phyloP scores from a whole-genome alignment of 345 rosid species.

The Cardiospermum halicacabum region DNA sequence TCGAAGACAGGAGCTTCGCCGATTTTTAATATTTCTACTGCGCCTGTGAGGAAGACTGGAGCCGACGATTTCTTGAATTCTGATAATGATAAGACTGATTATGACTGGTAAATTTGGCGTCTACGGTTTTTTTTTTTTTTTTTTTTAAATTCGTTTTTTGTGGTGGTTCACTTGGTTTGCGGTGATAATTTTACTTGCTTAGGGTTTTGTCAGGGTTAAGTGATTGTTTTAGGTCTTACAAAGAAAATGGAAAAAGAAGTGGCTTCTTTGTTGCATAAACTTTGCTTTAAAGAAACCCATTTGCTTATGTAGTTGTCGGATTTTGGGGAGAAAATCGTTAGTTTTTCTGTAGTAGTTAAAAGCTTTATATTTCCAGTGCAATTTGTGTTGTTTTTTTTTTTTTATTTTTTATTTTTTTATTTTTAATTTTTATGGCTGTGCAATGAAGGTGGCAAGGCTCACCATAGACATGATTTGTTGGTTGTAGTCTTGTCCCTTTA shows the following conservation, averaged over 20 bases:
- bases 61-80: constrained; percentile 93
- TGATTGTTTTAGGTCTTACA: neutral
- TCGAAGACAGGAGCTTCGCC: constrained; percentile 80
- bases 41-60: constrained; percentile 44
- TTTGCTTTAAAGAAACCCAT: neutral
- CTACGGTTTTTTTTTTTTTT: neutral
- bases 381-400: neutral
- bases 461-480: neutral
- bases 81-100: constrained; percentile 88
- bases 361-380: neutral
- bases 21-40: constrained; percentile 65
- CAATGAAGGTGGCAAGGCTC: neutral
- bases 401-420: too few species aligned
- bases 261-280: neutral
- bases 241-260: neutral
- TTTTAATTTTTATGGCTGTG: too few species aligned
- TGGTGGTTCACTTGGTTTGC: neutral
- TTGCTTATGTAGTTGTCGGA: neutral
- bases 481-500: too few species aligned
- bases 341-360: neutral
- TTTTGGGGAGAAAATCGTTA: neutral
- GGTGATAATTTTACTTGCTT: neutral
- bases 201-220: constrained; percentile 1
- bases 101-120: constrained; percentile 71
- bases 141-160: neutral